Evolutionary conservation across 306 rosid genomes (phyloP).

Genomic region (Abrus pulchellus): DNA sequence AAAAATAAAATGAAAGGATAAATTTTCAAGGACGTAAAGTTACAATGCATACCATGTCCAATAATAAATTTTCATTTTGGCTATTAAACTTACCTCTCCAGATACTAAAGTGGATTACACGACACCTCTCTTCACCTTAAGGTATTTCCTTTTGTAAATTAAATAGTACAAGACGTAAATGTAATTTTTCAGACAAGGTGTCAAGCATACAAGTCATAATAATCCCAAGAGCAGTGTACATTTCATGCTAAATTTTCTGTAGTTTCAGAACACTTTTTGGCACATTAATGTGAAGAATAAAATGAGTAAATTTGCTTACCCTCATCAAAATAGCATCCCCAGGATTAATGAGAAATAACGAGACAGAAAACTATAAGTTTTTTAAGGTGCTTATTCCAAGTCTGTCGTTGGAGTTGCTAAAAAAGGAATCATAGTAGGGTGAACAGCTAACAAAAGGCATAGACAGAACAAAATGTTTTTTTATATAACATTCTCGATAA

Average conservation of each 20-base stretch:
- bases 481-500: background rate
- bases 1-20: no score
- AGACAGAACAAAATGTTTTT: conserved; percentile 9
- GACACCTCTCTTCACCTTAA: no score
- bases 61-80: no score
- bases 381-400: background rate
- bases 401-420: background rate
- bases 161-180: no score
- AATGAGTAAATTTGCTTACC: background rate
- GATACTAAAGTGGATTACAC: no score
- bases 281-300: background rate
- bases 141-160: no score
- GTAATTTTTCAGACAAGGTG: no score
- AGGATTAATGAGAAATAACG: background rate
- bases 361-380: background rate
- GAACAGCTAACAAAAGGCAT: background rate
- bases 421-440: background rate
- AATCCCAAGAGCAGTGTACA: background rate
- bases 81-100: no score
- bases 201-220: background rate
- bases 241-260: background rate
- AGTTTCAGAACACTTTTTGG: background rate
- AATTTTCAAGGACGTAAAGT: no score
- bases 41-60: no score
- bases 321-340: background rate